These are phyloP conservation scores for Neurospora sp. DNA, from an alignment of 495 filamentous ascomycete genomes.

Conservation along the genomic window DNA sequence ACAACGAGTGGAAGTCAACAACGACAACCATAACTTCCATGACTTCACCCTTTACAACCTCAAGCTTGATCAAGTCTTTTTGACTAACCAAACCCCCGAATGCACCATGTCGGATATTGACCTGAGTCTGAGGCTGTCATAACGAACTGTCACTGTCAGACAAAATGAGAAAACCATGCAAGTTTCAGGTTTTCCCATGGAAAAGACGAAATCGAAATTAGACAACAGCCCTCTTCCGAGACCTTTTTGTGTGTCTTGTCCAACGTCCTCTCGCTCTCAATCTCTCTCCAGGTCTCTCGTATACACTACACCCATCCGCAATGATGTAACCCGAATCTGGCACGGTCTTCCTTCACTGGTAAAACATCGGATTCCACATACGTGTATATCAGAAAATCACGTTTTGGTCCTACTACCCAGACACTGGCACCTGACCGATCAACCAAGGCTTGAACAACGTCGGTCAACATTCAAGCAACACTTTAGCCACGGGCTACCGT, in stretches of 20 bases:
- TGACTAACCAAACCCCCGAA: neutral
- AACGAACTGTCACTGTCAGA: neutral
- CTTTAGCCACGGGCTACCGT: neutral
- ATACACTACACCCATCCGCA: neutral
- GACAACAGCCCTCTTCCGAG: neutral
- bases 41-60: neutral
- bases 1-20: neutral
- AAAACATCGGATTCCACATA: neutral
- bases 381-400: neutral
- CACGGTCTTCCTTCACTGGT: neutral
- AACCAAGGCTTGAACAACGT: neutral
- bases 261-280: neutral
- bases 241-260: neutral
- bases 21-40: neutral
- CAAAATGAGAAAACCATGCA: neutral
- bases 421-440: neutral
- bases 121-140: neutral
- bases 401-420: neutral
- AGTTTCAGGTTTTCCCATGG: neutral
- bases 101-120: neutral
- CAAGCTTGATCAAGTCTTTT: neutral
- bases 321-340: neutral
- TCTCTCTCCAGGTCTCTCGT: neutral
- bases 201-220: neutral
- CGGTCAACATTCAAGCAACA: neutral